Base-by-base conservation (phyloP, 2,329 filamentous ascomycete genomes). In the Ramularia endophylla region DNA sequence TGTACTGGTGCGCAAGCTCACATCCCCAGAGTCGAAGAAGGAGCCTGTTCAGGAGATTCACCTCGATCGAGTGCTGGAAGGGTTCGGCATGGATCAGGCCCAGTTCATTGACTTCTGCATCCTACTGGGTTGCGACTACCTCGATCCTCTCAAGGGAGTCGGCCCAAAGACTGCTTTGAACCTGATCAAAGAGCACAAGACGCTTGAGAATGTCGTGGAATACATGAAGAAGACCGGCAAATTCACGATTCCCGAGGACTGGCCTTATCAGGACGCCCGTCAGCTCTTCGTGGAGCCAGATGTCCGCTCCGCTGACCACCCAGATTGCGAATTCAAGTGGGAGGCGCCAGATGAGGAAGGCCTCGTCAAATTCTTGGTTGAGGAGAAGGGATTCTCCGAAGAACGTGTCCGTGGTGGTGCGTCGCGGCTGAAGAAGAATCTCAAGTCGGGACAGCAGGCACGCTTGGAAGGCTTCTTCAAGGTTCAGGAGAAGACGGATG, bases 61-160 rank as follows among this genome's bases (percentile, higher is more conserved):
- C 57, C 69, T 97, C 12, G 82, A 87, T 56, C 88, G 85, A 64
- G 88, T 92, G 3, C 73, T 98, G 12, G 83, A 89, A 55, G 89
- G 90, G 0, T 65, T 98, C 43, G 77, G 75, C 46, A 97, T 98
- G 89, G 86, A 94, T 39, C 77, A 83, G 50, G 77, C 83, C 43
- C 58, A 95, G 83, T 98, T 98, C 63, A 88, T 98, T 58, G 92
- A 98, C 64, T 80, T 98, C 37, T 98, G 92, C 61, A 98, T 98
- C 57, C 78, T 98, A 8, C 84, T 98, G 33, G 92, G 92, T 55
- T 98, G 92, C 67, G 92, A 98, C 64, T 98, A 98, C 61, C 80
- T 97, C 61, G 92, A 98, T 56, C 90, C 92, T 0, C 85, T 98
- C 53, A 92, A 92, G 56, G 95, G 95, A 62, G 75, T 98, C 50